These are phyloP conservation scores for Cryptosporidium baileyi DNA, from an alignment of 169 alveolate species.

Conservation along the genomic window DNA sequence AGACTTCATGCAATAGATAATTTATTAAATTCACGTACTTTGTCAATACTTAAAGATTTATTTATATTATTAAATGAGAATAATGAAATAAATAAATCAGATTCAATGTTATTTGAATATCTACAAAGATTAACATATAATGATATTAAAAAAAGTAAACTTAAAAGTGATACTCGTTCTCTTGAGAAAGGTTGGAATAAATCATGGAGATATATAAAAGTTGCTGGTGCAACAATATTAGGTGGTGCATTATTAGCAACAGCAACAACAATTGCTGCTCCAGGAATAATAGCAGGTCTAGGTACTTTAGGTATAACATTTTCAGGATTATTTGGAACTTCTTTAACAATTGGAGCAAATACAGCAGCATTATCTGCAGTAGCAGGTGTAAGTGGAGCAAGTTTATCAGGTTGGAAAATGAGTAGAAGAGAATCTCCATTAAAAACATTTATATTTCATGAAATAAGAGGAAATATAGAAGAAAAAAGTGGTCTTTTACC, in stretches of 20 bases:
- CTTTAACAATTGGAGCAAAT: constrained; percentile 39
- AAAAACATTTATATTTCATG: constrained; percentile 24
- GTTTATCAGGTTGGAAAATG: constrained; percentile 69
- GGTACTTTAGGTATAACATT: constrained; percentile 49
- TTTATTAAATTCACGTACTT: constrained; percentile 36
- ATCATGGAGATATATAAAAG: constrained; percentile 51
- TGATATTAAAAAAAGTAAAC: constrained; percentile 10
- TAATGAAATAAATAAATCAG: neutral
- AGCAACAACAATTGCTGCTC: constrained; percentile 67
- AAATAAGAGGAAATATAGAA: neutral
- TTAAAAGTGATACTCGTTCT: constrained; percentile 3
- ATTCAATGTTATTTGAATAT: constrained; percentile 4
- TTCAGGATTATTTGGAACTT: constrained; percentile 35
- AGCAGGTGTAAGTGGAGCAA: constrained; percentile 66
- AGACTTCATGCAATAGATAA: constrained; percentile 62
- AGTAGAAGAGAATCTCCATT: constrained; percentile 70
- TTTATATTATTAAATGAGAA: neutral
- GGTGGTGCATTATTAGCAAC: constrained; percentile 61
- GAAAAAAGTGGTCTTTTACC: constrained; percentile 51
- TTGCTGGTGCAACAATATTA: constrained; percentile 47
- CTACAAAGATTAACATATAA: constrained; percentile 35
- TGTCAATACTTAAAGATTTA: constrained; percentile 22
- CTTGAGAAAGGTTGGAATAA: constrained; percentile 46
- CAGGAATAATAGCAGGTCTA: constrained; percentile 59
- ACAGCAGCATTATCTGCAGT: constrained; percentile 58